A percentile compares a stretch with the other conserved stretches of the same genome.
phyloP scores from a whole-genome alignment of 208 protist species.

The Leptomonas pyrrhocoris region DNA sequence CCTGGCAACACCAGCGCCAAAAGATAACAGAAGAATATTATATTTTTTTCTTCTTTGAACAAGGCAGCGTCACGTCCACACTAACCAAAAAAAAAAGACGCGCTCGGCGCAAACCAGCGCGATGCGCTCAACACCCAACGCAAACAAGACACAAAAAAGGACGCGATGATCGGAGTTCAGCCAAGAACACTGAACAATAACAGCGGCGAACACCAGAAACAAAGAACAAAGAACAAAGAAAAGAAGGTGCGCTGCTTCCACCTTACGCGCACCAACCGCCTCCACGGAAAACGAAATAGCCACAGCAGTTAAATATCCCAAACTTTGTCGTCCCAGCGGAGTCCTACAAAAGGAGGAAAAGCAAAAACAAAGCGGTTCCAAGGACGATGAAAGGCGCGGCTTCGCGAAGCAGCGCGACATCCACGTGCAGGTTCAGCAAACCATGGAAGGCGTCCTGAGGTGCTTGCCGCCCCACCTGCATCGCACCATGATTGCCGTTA shows the following conservation, averaged over 20 bases:
- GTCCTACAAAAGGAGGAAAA: slow-evolving; percentile 27
- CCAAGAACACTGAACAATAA: too few species aligned
- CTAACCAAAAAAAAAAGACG: too few species aligned
- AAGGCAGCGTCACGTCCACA: too few species aligned
- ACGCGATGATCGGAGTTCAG: too few species aligned
- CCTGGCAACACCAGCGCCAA: too few species aligned
- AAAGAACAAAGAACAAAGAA: not conserved
- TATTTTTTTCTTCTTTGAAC: too few species aligned
- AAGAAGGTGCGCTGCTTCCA: not conserved
- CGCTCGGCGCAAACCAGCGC: too few species aligned
- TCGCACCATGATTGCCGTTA: not conserved
- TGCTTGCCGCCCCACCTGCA: slow-evolving; percentile 1
- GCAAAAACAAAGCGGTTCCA: slow-evolving; percentile 15
- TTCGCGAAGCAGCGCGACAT: slow-evolving; percentile 22
- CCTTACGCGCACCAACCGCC: too few species aligned
- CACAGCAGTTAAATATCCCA: not conserved
- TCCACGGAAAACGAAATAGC: not conserved
- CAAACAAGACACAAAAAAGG: too few species aligned
- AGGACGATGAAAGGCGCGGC: slow-evolving; percentile 27
- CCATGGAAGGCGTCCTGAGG: not conserved
- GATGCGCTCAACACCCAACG: too few species aligned
- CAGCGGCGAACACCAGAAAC: too few species aligned
- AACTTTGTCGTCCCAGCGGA: not conserved
- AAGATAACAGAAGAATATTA: too few species aligned
- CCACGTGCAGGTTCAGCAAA: not conserved